Evolutionary conservation across 2,329 filamentous ascomycete species (phyloP), one percentile per base, ranked within the genome.

Genomic region (Neurospora sp.): DNA sequence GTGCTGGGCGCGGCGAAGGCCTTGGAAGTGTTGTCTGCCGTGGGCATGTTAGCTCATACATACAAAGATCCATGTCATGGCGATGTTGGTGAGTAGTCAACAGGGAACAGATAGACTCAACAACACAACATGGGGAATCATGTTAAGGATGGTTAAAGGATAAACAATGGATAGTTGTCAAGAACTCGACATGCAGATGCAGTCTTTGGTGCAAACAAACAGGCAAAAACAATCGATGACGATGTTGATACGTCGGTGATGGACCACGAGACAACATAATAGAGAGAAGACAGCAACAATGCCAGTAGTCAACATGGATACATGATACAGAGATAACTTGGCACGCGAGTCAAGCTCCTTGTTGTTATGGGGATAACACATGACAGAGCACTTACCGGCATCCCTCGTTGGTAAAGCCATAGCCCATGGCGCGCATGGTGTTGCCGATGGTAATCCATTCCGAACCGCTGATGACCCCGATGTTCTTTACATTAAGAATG

Each of bases 391-490:
- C 86, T 80, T 80, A 88, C 86, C 87, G 85, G 74, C 87, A 88
- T 74, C 87, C 87, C 77, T 89, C 86, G 80, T 89, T 88, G 19
- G 87, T 88, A 77, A 89, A 88, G 78, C 86, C 85, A 74, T 89
- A 88, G 69, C 87, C 86, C 70, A 88, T 75, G 41, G 79, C 78
- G 71, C 87, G 82, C 87, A 89, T 88, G 72, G 86, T 82, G 77
- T 86, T 86, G 72, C 87, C 87, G 74, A 89, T 88, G 46, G 83
- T 86, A 37, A 82, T 85, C 87, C 87, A 89, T 86, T 89, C 87
- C 17, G 81, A 79, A 70, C 86, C 86, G 78, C 86, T 88, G 78
- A 89, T 88, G 76, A 88, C 82, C 72, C 86, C 87, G 74, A 89
- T 87, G 77, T 88, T 87, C 79, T 89, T 89, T 67, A 88, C 84